These are phyloP conservation scores for Phytopythium mirpurense DNA, from an alignment of 352 stramenopile species.

Conservation along the genomic window DNA sequence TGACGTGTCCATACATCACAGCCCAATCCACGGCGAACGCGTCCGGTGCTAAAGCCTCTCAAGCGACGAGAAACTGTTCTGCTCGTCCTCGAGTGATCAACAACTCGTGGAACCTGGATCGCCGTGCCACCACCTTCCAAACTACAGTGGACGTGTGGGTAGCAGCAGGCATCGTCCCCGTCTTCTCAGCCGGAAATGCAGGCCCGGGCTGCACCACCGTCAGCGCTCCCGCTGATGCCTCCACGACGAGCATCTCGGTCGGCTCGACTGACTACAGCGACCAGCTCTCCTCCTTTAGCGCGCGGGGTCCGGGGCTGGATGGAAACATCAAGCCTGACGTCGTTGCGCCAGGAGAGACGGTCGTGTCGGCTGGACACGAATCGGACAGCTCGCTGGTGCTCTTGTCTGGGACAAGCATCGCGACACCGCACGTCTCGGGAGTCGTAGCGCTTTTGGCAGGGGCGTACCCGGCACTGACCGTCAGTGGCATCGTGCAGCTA, in stretches of 20 bases:
- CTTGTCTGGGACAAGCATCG: constrained; percentile 32
- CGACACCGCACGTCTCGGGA: constrained; percentile 31
- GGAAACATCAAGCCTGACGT: constrained; percentile 41
- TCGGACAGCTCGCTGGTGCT: constrained; percentile 7
- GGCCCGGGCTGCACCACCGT: constrained; percentile 37
- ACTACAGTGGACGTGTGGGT: constrained; percentile 41
- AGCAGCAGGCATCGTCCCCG: constrained; percentile 42
- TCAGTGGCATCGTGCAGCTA: constrained; percentile 19
- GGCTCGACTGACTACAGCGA: constrained; percentile 37
- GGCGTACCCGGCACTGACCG: constrained; percentile 21
- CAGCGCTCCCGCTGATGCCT: constrained; percentile 27
- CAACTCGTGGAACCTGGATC: constrained; percentile 58
- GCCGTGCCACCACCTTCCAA: constrained; percentile 12
- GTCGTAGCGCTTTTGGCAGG: constrained; percentile 32
- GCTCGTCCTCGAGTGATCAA: constrained; percentile 57
- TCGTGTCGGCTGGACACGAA: constrained; percentile 17
- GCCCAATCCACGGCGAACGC: not conserved
- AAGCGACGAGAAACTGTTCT: constrained; percentile 26
- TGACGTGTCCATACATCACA: constrained; percentile 26
- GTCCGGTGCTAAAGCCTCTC: constrained; percentile 4
- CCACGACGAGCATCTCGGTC: constrained; percentile 33
- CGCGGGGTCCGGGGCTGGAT: constrained; percentile 27
- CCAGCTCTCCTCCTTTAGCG: constrained; percentile 22
- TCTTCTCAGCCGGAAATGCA: constrained; percentile 47
- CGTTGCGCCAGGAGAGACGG: constrained; percentile 22